Percentiles rank a stretch among this genome's conserved stretches.
Conservation (phyloP, 2,329 filamentous ascomycete species). For the Monilinia laxa region DNA sequence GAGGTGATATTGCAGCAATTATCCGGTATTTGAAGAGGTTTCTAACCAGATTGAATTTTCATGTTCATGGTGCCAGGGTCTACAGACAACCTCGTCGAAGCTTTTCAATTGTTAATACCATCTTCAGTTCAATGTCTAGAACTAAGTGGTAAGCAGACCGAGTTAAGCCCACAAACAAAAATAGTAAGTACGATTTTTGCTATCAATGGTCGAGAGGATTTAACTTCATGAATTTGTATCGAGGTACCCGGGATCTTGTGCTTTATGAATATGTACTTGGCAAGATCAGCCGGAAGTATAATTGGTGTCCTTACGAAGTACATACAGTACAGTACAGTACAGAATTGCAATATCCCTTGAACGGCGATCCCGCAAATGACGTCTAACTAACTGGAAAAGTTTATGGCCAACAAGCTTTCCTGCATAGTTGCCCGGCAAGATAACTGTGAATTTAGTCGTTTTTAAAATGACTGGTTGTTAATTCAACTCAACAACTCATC, state of each 20-base stretch:
- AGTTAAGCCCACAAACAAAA: background rate
- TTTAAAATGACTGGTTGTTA: background rate
- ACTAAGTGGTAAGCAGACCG: background rate
- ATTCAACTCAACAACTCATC: background rate
- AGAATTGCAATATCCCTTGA: constrained; percentile 3
- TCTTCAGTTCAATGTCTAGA: background rate
- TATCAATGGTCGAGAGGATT: background rate
- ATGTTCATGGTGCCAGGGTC: background rate
- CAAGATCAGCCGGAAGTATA: background rate
- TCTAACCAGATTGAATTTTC: background rate
- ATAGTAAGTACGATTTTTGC: background rate
- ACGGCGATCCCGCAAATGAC: constrained; percentile 9
- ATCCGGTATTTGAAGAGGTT: background rate
- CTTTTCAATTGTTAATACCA: background rate
- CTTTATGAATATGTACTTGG: background rate
- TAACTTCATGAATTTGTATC: background rate
- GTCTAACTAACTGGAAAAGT: background rate
- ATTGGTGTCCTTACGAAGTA: background rate
- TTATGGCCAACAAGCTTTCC: background rate
- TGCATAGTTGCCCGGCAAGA: constrained; percentile 3
- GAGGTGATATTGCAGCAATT: background rate
- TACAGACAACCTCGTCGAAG: background rate
- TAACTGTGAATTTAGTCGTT: background rate
- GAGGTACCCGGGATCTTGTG: background rate
- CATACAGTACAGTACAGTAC: background rate